Evolutionary conservation across 441 rosid genomes (phyloP), one percentile per base, ranked within the genome.

Genomic region (Bocquillonia castaneifolia): DNA sequence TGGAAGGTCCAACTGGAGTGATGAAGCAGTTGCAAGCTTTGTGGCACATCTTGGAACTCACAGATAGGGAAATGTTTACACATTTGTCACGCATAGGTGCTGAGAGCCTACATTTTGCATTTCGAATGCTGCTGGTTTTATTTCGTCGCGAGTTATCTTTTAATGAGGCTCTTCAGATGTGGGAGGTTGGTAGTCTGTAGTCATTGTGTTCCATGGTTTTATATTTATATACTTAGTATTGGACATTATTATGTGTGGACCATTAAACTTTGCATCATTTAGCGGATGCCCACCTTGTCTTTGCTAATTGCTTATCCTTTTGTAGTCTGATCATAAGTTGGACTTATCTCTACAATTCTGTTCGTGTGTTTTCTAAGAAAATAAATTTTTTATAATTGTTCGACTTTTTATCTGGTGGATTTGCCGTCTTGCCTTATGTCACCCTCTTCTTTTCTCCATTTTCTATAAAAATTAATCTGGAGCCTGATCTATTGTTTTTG

Each of bases 91-190:
- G 72, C 36, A 90, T 90, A 58, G 98, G 96, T 67, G 93, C 98
- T 78, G 96, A 90, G 83, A 90, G 96, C 79, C 97, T 93, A 70
- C 98, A 88, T 78, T 94, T 94, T 84, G 98, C 99, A 28, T 88
- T 94, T 72, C 88, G 93, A 59, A 92, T 94, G 99, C 79, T 94
- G 61, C 80, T 94, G 82, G 99, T 94, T 66, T 84, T 87, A 74
- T 94, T 92, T 74, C 92, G 97, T 4, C 84, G 96, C 42, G 97
- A 92, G 78, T 75, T 94, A 76, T 86, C 96, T 65, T 94, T 94
- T 50, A 64, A 76, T 52, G 98, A 92, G 71, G 89, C 96, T 70
- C 94, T 94, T 74, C 76, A 76, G 52, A 89, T 94, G 89, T 94
- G 99, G 98, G 99, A 94, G 97, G 97, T 94, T 70, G 68, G 90